Base-by-base conservation (phyloP, 2,329 filamentous ascomycete genomes). In the Aspergillus ibericus region DNA sequence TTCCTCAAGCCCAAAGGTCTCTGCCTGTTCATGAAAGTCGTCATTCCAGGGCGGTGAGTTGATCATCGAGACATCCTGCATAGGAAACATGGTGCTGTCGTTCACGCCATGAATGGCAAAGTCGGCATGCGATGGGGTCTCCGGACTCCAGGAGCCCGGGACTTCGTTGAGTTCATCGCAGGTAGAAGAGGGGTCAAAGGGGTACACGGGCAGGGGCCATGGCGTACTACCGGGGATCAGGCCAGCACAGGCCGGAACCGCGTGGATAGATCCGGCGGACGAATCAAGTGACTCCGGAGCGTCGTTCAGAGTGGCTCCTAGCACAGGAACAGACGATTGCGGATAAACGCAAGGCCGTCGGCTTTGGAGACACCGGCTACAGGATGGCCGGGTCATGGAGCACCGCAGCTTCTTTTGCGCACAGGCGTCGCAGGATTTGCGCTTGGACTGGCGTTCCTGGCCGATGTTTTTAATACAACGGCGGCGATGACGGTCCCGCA, bases 361-460 rank as follows among this genome's bases (percentile, higher is more conserved):
- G 29, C 58, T 55, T 38, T 59, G 61, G 1, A 62, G 36, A 52
- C 63, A 65, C 13, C 63, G 63, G 29, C 51, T 53, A 25, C 63
- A 65, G 1, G 61, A 54, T 1, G 63, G 63, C 22, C 61, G 63
- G 12, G 58, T 58, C 59, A 63, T 59, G 6, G 63, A 65, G 16
- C 63, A 65, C 2, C 63, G 63, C 8, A 65, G 51, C 52, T 65
- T 65, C 48, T 65, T 65, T 20, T 62, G 59, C 2, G 61, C 61
- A 42, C 63, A 65, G 15, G 52, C 59, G 32, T 63, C 61, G 56
- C 63, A 65, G 9, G 63, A 65, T 46, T 63, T 65, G 18, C 63
- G 63, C 52, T 63, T 65, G 15, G 63, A 63, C 16, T 38, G 53
- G 12, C 63, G 63, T 36, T 62, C 63, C 44, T 65, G 59, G 18